Conservation (phyloP, 1,139 yeast genomes). For the Insectozyma bohioensis region DNA sequence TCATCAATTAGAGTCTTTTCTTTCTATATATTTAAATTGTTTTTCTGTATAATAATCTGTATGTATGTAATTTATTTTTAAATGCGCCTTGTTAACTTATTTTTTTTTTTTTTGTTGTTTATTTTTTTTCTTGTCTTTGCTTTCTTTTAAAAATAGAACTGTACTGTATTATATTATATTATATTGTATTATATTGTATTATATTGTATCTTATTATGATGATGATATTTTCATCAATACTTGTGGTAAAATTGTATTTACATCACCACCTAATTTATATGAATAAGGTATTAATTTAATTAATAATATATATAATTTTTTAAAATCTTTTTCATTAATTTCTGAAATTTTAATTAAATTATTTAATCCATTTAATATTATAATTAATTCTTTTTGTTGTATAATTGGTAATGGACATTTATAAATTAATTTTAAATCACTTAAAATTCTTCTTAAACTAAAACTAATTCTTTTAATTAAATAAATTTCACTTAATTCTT, state of each 20-base stretch:
- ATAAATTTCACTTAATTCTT: constrained; percentile 21
- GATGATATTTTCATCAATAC: constrained; percentile 3
- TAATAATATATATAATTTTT: constrained; percentile 21
- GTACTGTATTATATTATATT: no score
- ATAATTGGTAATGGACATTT: constrained; percentile 36
- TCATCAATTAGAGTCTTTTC: no score
- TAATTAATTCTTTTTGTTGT: constrained; percentile 33
- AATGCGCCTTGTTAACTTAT: no score
- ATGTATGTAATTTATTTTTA: no score
- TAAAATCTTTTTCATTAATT: constrained; percentile 11
- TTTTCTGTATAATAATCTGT: no score
- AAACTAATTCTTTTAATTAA: constrained; percentile 33
- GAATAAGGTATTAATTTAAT: constrained; percentile 27
- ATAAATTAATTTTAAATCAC: constrained; percentile 30
- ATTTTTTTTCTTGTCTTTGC: no score
- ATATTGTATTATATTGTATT: no score
- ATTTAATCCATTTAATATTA: constrained; percentile 27
- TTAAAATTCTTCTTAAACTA: constrained; percentile 34
- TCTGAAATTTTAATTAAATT: constrained; percentile 2
- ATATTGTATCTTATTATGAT: no score
- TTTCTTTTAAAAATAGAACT: no score
- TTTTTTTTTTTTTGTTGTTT: no score
- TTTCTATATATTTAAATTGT: no score
- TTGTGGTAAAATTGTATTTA: not conserved
- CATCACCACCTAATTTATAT: constrained; percentile 18